Percentiles rank a stretch among this genome's conserved stretches.
These are phyloP conservation scores for Echinosophora koreensis DNA, from an alignment of 306 rosid species.

Conservation along the genomic window DNA sequence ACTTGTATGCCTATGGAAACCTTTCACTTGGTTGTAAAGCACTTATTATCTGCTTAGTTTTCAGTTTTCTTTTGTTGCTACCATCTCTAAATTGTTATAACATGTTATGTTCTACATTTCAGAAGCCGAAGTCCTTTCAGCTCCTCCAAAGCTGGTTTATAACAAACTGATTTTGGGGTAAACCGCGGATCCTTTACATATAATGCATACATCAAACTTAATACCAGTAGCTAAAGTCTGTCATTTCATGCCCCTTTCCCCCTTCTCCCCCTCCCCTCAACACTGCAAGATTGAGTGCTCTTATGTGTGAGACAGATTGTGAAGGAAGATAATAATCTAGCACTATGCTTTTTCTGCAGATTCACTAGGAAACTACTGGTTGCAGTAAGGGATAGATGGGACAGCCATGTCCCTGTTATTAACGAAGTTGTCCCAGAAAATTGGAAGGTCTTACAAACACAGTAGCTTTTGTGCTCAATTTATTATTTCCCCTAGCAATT, in stretches of 20 bases:
- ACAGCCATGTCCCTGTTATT: conserved; percentile 67
- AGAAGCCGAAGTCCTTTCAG: conserved; percentile 91
- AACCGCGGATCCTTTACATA: conserved; percentile 23
- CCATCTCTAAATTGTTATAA: conserved; percentile 40
- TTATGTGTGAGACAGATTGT: neutral
- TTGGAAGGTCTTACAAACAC: conserved; percentile 76
- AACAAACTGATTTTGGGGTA: conserved; percentile 89
- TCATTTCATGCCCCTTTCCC: neutral
- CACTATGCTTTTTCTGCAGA: conserved; percentile 56
- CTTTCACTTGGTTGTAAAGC: conserved; percentile 9
- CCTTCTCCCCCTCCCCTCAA: neutral
- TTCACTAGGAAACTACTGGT: conserved; percentile 84
- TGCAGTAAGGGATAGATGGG: conserved; percentile 89
- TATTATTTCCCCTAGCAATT: conserved; percentile 19
- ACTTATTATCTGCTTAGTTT: conserved; percentile 37
- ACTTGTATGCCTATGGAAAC: conserved; percentile 20
- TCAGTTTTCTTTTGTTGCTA: conserved; percentile 22
- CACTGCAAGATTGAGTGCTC: conserved; percentile 26
- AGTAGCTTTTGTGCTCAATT: conserved; percentile 28
- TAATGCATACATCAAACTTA: conserved; percentile 26
- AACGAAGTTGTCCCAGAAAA: conserved; percentile 77
- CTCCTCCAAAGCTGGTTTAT: conserved; percentile 94
- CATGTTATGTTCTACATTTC: conserved; percentile 49
- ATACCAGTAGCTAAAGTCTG: conserved; percentile 38
- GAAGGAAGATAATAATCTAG: conserved; percentile 32